Evolutionary conservation across 164 flowering plant species (phyloP), one percentile per base, ranked within the genome.

Genomic region (Dillenia suffruticosa): DNA sequence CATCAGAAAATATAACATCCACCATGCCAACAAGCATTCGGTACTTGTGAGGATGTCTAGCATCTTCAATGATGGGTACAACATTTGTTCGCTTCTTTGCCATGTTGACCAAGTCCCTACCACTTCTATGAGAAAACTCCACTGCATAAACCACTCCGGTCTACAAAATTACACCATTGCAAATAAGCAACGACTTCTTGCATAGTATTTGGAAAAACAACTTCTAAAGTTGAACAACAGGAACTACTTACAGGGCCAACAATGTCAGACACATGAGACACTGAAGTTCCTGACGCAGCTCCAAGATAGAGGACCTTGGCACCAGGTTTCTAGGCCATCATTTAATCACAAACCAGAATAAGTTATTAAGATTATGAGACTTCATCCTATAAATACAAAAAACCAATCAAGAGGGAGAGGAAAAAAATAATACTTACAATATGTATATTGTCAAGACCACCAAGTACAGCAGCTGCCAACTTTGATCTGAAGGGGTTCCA

Each of bases 401-500:
- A n/a, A 46, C 19, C 22, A 11, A 4, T 49, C 15, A 22, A 24
- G 1, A 43, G 13, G 1, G 3, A 53, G 26, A 60, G 12, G 12
- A 16, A 19, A n/a, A 44, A 46, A 10, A 14, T 53, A n/a, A 57
- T 26, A 76, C 95, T 83, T 61, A 94, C 99, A 71, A 94, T 94
- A 89, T 90, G 85, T 12, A 94, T 73, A 14, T 86, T 72, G 62
- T 94, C 99, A 61, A 91, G 87, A 61, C 97, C 97, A 68, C 96
- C 90, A 68, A 94, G 89, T 63, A 94, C 74, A 0, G 96, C 96
- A 53, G 99, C 88, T 7, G 96, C 97, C 73, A 92, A 74, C 82
- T 94, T 94, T 0, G 99, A 94, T 2, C 99, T 77, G 84, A 94
- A 94, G 9, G 97, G 99, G 60, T 92, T 92, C 97, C 97, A 94